phyloP scores from a whole-genome alignment of 225 moss, liverwort and hornwort species.

The Pleurozium schreberi region DNA sequence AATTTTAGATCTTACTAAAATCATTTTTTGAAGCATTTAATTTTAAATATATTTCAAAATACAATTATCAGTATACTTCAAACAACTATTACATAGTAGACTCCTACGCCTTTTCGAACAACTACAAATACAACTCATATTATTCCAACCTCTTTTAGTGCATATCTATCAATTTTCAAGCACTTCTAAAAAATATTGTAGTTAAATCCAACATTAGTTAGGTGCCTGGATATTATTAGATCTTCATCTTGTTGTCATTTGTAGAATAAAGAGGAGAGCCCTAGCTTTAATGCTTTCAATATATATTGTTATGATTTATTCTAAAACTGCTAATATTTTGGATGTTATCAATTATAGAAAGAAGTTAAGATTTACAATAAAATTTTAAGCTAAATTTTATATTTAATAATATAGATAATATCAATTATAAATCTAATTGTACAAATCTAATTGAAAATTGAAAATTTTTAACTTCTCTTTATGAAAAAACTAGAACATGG shows the following conservation, averaged over 20 bases:
- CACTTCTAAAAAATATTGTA: too few species aligned
- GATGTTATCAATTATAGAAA: too few species aligned
- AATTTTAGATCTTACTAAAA: neutral
- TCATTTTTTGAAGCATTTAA: neutral
- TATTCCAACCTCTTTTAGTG: too few species aligned
- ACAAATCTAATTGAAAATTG: neutral
- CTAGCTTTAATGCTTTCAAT: neutral
- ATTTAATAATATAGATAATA: neutral
- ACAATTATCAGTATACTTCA: neutral
- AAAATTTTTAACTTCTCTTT: neutral
- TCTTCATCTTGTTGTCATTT: neutral
- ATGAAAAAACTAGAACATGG: neutral
- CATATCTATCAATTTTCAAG: too few species aligned
- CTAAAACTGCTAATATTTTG: neutral
- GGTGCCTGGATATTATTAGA: too few species aligned
- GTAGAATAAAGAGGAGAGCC: accelerated
- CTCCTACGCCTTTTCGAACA: too few species aligned
- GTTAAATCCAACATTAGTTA: too few species aligned
- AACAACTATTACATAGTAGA: neutral
- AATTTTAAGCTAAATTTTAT: neutral
- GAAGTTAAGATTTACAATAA: too few species aligned
- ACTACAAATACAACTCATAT: too few species aligned
- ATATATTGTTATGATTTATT: neutral
- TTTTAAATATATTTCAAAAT: neutral
- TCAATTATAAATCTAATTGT: too few species aligned